Percentiles rank a stretch among this genome's conserved stretches.
Conservation (phyloP, 2,329 filamentous ascomycete species). For the Colletotrichum sp. region DNA sequence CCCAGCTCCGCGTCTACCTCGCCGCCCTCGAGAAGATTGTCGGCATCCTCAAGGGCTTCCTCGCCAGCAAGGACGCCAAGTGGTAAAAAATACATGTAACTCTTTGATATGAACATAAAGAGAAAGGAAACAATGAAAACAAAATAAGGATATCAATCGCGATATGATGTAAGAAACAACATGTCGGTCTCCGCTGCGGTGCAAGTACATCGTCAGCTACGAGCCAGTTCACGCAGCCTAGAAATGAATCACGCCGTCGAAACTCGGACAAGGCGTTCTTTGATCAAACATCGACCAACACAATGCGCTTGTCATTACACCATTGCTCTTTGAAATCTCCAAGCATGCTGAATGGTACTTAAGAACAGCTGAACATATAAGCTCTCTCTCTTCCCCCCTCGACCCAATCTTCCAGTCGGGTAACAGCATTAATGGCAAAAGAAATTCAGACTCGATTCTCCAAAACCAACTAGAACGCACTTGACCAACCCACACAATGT, state of each 20-base stretch:
- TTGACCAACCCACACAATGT: background rate
- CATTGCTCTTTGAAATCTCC: background rate
- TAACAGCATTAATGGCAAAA: background rate
- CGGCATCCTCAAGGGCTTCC: conserved; percentile 71
- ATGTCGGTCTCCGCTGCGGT: conserved; percentile 9
- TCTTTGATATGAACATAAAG: background rate
- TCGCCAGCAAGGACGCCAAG: conserved; percentile 61
- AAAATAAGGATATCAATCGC: conserved; percentile 1
- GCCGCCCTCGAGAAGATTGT: conserved; percentile 79
- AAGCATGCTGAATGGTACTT: background rate
- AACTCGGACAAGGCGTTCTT: background rate
- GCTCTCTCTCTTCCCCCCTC: background rate
- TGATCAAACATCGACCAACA: background rate
- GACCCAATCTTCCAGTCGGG: background rate
- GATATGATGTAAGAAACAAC: conserved; percentile 6
- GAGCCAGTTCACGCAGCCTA: conserved; percentile 18
- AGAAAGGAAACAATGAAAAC: background rate
- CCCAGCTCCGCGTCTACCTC: conserved; percentile 74
- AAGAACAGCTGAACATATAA: background rate
- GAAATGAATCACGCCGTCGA: conserved; percentile 16
- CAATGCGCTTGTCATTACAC: background rate
- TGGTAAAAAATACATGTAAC: conserved; percentile 44
- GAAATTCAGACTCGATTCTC: background rate
- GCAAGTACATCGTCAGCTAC: background rate
- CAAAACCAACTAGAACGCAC: background rate